Conservation (phyloP, 2,329 filamentous ascomycete genomes). For the Neonectria faginata region DNA sequence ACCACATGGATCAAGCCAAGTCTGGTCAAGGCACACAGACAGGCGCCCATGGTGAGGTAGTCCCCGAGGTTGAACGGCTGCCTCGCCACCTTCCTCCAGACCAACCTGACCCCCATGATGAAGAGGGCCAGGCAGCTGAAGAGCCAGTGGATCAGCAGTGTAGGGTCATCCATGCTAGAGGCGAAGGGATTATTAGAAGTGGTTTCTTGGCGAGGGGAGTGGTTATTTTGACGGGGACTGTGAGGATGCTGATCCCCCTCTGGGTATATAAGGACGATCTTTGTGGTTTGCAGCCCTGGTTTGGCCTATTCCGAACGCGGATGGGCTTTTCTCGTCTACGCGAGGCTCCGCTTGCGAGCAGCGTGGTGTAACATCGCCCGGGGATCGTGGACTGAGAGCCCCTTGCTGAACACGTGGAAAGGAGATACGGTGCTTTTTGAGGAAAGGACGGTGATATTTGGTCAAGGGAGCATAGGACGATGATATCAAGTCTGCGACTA, state of each 20-base stretch:
- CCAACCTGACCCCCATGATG: slow-evolving; percentile 15
- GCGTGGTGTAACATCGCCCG: neutral
- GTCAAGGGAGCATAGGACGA: neutral
- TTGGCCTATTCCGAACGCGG: neutral
- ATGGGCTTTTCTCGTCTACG: neutral
- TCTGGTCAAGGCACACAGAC: slow-evolving; percentile 27
- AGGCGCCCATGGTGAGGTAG: slow-evolving; percentile 31
- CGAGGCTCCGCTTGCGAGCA: neutral
- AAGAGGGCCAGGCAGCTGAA: slow-evolving; percentile 23
- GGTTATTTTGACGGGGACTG: neutral
- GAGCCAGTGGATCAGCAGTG: slow-evolving; percentile 33
- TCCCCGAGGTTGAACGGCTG: slow-evolving; percentile 26
- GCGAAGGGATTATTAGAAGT: neutral
- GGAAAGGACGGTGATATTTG: neutral
- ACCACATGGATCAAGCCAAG: slow-evolving; percentile 33
- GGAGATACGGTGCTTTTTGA: neutral
- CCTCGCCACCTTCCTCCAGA: slow-evolving; percentile 24
- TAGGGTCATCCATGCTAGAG: slow-evolving; percentile 32
- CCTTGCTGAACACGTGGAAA: neutral
- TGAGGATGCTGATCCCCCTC: neutral
- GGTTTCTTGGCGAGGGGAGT: too few species aligned
- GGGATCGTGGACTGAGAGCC: neutral
- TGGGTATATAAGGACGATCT: slow-evolving; percentile 10
- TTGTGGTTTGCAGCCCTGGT: neutral
- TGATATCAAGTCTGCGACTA: neutral